These are phyloP conservation scores for Chaetomium strumarium DNA, from an alignment of 2,329 filamentous ascomycete genomes.

Conservation along the genomic window DNA sequence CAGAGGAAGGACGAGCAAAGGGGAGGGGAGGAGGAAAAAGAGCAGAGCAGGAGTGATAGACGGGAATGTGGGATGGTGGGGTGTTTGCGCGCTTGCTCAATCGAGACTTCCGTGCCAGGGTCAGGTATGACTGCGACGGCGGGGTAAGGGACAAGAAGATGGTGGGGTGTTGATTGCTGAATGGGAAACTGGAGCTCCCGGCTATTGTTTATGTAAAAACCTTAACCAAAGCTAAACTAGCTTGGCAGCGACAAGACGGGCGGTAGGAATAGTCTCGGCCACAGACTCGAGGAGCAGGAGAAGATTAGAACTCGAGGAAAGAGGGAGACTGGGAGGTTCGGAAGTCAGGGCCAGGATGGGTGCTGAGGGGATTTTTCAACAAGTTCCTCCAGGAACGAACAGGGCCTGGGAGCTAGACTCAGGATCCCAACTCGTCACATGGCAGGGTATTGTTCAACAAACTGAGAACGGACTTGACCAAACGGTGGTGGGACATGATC, in stretches of 20 bases:
- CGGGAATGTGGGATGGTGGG: conserved; percentile 8
- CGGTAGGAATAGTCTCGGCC: not conserved
- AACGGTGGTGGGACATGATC: too few relatives aligned
- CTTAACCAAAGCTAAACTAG: not conserved
- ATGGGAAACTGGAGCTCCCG: not conserved
- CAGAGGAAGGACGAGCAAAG: conserved; percentile 9
- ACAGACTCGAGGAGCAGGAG: not conserved
- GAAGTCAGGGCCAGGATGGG: conserved; percentile 2
- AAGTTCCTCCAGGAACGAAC: not conserved
- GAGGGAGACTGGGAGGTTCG: not conserved
- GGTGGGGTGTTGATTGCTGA: conserved; percentile 15
- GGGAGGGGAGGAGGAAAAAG: conserved; percentile 7
- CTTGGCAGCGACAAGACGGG: not conserved
- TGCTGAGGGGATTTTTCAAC: conserved; percentile 18
- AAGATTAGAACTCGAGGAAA: not conserved
- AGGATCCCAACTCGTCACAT: not conserved
- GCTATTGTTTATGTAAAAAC: not conserved
- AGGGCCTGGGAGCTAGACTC: not conserved
- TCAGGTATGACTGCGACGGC: conserved; percentile 19
- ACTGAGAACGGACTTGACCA: too few relatives aligned
- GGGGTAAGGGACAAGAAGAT: conserved; percentile 17
- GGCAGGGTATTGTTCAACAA: too few relatives aligned
- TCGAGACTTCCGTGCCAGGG: not conserved
- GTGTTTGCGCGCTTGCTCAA: conserved; percentile 6
- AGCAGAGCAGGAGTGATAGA: conserved; percentile 1